Evolutionary conservation across 2,329 filamentous ascomycete species (phyloP).

Genomic region (Ceratocystis harringtonii): DNA sequence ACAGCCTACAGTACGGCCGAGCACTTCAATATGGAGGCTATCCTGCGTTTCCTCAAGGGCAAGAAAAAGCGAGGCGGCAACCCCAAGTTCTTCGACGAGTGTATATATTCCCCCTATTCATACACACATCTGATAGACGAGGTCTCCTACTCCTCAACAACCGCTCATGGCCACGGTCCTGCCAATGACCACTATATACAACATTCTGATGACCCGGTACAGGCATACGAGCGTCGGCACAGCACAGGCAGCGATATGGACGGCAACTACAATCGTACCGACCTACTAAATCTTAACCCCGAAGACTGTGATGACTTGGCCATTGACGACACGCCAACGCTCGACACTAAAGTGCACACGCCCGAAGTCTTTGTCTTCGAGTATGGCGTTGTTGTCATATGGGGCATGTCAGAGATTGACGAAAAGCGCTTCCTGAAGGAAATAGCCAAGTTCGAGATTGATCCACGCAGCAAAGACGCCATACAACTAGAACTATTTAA

Average conservation of each 20-base stretch:
- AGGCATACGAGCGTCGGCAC: constrained; percentile 51
- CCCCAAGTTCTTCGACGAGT: constrained; percentile 92
- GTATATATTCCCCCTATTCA: constrained; percentile 87
- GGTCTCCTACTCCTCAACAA: constrained; percentile 57
- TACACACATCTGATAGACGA: constrained; percentile 49
- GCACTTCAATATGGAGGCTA: constrained; percentile 73
- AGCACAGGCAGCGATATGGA: constrained; percentile 51
- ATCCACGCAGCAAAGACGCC: constrained; percentile 76
- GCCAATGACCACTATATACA: constrained; percentile 21
- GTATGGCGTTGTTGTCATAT: constrained; percentile 94
- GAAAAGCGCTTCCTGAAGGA: constrained; percentile 88
- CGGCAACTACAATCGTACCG: constrained; percentile 12
- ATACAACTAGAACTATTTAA: constrained; percentile 97
- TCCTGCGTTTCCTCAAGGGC: constrained; percentile 85
- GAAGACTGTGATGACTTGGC: constrained; percentile 19
- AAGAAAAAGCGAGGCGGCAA: constrained; percentile 63
- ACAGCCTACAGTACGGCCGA: constrained; percentile 95
- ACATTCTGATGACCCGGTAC: constrained; percentile 25
- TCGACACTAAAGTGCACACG: constrained; percentile 78
- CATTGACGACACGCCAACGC: constrained; percentile 45
- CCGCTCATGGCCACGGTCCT: constrained; percentile 27
- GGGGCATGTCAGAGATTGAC: constrained; percentile 87
- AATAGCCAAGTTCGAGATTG: constrained; percentile 82
- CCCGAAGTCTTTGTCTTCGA: constrained; percentile 94
- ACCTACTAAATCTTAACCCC: constrained; percentile 10